Conservation (phyloP, 2,329 filamentous ascomycete genomes). For the Mollisiaceae sp. region DNA sequence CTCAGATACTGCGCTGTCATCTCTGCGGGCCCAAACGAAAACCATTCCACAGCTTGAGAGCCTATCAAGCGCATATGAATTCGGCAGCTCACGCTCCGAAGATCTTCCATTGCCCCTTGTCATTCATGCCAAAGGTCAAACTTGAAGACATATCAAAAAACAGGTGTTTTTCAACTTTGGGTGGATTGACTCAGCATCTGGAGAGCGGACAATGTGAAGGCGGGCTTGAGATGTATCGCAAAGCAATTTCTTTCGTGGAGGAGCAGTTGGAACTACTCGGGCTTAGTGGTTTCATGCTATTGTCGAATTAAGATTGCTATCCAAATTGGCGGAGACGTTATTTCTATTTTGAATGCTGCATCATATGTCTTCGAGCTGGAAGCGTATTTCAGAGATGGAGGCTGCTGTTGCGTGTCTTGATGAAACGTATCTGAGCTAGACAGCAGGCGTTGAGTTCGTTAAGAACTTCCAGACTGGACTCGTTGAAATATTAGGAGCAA, state of each 20-base stretch:
- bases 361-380: background rate
- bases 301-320: background rate
- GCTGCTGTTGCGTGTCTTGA: background rate
- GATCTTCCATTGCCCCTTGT: slow-evolving; percentile 24
- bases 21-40: slow-evolving; percentile 17
- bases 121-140: slow-evolving; percentile 18
- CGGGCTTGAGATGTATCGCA: slow-evolving; percentile 17
- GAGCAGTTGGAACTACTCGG: slow-evolving; percentile 24
- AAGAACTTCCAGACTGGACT: background rate
- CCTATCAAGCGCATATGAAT: slow-evolving; percentile 18
- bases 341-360: too few species aligned
- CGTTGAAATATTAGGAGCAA: background rate
- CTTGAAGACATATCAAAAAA: slow-evolving; percentile 4
- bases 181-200: slow-evolving; percentile 27
- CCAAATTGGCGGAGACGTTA: too few species aligned
- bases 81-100: slow-evolving; percentile 23
- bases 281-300: slow-evolving; percentile 13
- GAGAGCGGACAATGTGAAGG: slow-evolving; percentile 25
- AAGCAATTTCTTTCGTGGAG: slow-evolving; percentile 22
- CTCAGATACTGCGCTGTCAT: slow-evolving; percentile 15
- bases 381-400: background rate
- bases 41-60: slow-evolving; percentile 16
- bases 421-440: background rate
- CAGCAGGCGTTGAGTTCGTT: background rate
- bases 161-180: slow-evolving; percentile 21